These are phyloP conservation scores for Candida broadrunensis DNA, from an alignment of 805 yeast genomes.

Conservation along the genomic window DNA sequence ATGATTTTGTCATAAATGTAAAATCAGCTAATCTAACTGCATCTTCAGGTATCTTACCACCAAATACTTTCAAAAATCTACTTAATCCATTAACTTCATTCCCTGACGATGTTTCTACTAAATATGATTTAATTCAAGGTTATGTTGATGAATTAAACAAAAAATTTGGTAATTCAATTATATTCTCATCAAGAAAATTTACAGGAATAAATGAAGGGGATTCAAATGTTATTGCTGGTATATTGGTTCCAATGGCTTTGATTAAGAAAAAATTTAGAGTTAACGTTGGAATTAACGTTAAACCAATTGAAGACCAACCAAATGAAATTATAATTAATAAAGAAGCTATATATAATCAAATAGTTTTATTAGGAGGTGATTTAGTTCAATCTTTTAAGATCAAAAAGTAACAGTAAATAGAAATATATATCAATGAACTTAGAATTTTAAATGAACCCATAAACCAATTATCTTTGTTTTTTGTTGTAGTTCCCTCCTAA, in stretches of 20 bases:
- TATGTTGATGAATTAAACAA: slow-evolving; percentile 58
- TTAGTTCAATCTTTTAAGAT: slow-evolving; percentile 41
- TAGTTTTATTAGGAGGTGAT: slow-evolving; percentile 67
- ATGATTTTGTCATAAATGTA: slow-evolving; percentile 71
- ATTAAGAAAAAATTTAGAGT: slow-evolving; percentile 71
- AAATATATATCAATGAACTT: no score
- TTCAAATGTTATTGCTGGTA: slow-evolving; percentile 69
- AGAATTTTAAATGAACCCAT: no score
- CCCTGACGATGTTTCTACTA: slow-evolving; percentile 44
- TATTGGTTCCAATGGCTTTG: slow-evolving; percentile 68
- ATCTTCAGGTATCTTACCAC: slow-evolving; percentile 55
- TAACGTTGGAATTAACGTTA: slow-evolving; percentile 69
- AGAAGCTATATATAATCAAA: slow-evolving; percentile 71
- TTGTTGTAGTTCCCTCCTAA: no score
- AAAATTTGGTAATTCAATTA: slow-evolving; percentile 63
- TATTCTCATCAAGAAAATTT: slow-evolving; percentile 64
- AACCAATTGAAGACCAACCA: slow-evolving; percentile 50
- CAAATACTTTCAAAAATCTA: slow-evolving; percentile 60
- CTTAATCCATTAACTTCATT: slow-evolving; percentile 38
- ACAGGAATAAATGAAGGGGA: slow-evolving; percentile 53
- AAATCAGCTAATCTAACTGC: slow-evolving; percentile 42
- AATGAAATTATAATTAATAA: slow-evolving; percentile 60
- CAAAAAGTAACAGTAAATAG: no score
- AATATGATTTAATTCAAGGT: slow-evolving; percentile 60
- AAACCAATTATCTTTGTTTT: no score